A percentile compares a stretch with the other conserved stretches of the same genome.
phyloP scores from a whole-genome alignment of 352 stramenopile species.

The Globisporangium lucens region DNA sequence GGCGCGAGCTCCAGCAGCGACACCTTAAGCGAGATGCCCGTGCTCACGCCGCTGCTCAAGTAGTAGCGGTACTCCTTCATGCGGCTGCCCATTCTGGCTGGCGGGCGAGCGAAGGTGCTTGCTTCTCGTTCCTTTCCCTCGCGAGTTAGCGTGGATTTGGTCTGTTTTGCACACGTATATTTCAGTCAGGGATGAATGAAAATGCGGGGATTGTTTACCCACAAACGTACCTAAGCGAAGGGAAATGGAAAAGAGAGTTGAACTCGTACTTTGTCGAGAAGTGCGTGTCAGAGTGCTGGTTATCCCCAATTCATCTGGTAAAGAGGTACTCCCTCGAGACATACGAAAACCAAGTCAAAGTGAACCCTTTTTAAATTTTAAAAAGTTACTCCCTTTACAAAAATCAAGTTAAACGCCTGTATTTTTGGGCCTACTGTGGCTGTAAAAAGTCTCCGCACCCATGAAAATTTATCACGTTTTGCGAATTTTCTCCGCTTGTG shows the following conservation, averaged over 20 bases:
- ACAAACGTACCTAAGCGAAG: background rate
- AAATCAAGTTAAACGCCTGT: no score
- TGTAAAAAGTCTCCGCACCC: no score
- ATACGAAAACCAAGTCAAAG: background rate
- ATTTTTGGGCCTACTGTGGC: no score
- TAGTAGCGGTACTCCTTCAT: conserved; percentile 90
- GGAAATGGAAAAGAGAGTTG: background rate
- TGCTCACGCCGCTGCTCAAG: conserved; percentile 82
- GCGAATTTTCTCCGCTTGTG: no score
- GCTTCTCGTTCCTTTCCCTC: background rate
- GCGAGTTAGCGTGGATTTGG: background rate
- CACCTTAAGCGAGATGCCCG: conserved; percentile 77
- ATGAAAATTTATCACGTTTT: no score
- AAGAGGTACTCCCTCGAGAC: background rate
- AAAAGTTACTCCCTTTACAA: no score
- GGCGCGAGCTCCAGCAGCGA: conserved; percentile 73
- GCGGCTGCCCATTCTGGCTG: conserved; percentile 42
- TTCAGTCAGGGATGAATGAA: background rate
- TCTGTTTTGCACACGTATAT: background rate
- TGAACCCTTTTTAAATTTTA: no score
- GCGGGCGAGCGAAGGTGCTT: background rate
- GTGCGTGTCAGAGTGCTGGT: background rate
- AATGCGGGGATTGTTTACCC: background rate
- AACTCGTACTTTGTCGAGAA: background rate
- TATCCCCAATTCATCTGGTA: background rate